A percentile compares a stretch with the other conserved stretches of the same genome.
Conservation (phyloP, 768 basidiomycete genomes). For the Suillus subluteus region DNA sequence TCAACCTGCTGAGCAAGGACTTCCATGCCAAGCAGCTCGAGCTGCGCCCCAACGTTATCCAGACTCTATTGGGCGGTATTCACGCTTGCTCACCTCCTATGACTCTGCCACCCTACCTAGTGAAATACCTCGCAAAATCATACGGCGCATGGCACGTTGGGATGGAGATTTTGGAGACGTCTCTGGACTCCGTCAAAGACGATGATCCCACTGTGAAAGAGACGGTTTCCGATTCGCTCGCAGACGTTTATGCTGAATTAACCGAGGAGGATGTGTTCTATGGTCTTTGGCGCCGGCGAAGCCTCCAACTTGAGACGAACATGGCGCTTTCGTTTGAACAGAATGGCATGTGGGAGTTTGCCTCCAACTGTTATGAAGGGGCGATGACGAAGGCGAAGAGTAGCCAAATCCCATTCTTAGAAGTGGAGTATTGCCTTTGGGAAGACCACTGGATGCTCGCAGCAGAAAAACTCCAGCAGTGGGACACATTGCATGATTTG, state of each 20-base stretch:
- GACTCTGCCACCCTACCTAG: slow-evolving; percentile 89
- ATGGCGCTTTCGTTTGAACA: slow-evolving; percentile 89
- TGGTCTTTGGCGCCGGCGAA: slow-evolving; percentile 91
- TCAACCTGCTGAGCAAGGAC: slow-evolving; percentile 89
- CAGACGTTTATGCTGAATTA: slow-evolving; percentile 94
- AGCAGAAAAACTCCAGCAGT: slow-evolving; percentile 95
- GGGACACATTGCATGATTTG: slow-evolving; percentile 93
- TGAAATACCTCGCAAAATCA: slow-evolving; percentile 95
- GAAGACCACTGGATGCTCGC: slow-evolving; percentile 99
- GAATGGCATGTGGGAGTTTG: slow-evolving; percentile 96
- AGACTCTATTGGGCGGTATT: slow-evolving; percentile 84
- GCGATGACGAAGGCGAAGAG: slow-evolving; percentile 86
- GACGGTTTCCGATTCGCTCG: slow-evolving; percentile 85
- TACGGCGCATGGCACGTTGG: slow-evolving; percentile 96
- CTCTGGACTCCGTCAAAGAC: slow-evolving; percentile 79
- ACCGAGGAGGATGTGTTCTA: slow-evolving; percentile 98
- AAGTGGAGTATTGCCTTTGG: slow-evolving; percentile 97
- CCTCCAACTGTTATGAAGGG: slow-evolving; percentile 83
- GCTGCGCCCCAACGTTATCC: slow-evolving; percentile 87
- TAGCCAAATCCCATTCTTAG: slow-evolving; percentile 86
- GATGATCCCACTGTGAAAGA: slow-evolving; percentile 82
- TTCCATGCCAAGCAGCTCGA: slow-evolving; percentile 91
- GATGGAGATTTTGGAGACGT: slow-evolving; percentile 80
- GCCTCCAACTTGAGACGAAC: slow-evolving; percentile 89
- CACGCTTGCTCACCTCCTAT: slow-evolving; percentile 87